Percentiles rank a stretch among this genome's conserved stretches.
Conservation (phyloP, 768 basidiomycete genomes). For the Hygrophorus pudorinus region DNA sequence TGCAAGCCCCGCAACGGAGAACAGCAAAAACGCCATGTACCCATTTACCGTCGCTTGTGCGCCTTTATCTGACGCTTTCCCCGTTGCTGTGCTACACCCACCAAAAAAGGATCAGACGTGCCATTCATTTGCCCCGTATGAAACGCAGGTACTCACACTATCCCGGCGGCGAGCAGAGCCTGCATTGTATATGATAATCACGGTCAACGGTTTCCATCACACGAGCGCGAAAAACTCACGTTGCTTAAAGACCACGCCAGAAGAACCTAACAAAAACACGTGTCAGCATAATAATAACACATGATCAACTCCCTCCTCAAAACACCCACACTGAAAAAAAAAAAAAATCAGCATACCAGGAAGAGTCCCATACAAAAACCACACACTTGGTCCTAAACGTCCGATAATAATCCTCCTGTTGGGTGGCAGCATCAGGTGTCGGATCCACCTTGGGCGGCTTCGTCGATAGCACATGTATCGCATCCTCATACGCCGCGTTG, state of each 20-base stretch:
- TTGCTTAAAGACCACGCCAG: slow-evolving; percentile 87
- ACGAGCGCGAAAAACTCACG: slow-evolving; percentile 26
- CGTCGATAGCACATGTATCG: slow-evolving; percentile 67
- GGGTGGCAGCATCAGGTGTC: slow-evolving; percentile 49
- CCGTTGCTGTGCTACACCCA: slow-evolving; percentile 33
- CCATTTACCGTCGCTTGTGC: slow-evolving; percentile 57
- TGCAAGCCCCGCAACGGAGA: slow-evolving; percentile 81
- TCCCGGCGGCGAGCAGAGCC: slow-evolving; percentile 64
- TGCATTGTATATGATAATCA: slow-evolving; percentile 17
- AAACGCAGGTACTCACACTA: slow-evolving; percentile 44
- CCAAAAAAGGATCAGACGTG: too few relatives aligned
- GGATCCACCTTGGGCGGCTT: slow-evolving; percentile 68
- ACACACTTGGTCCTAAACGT: slow-evolving; percentile 83
- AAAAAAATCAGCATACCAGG: slow-evolving; percentile 9
- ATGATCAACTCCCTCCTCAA: slow-evolving; percentile 9
- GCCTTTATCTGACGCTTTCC: slow-evolving; percentile 35
- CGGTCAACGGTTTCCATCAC: slow-evolving; percentile 6
- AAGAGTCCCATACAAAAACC: slow-evolving; percentile 5
- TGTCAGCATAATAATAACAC: slow-evolving; percentile 2
- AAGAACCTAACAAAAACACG: slow-evolving; percentile 42
- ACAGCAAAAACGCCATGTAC: slow-evolving; percentile 85
- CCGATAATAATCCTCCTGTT: slow-evolving; percentile 82
- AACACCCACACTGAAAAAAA: slow-evolving; percentile 19
- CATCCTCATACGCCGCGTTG: slow-evolving; percentile 85
- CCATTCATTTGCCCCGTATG: too few relatives aligned